phyloP scores from a whole-genome alignment of 306 rosid genomes.

The Prunus dulcis region DNA sequence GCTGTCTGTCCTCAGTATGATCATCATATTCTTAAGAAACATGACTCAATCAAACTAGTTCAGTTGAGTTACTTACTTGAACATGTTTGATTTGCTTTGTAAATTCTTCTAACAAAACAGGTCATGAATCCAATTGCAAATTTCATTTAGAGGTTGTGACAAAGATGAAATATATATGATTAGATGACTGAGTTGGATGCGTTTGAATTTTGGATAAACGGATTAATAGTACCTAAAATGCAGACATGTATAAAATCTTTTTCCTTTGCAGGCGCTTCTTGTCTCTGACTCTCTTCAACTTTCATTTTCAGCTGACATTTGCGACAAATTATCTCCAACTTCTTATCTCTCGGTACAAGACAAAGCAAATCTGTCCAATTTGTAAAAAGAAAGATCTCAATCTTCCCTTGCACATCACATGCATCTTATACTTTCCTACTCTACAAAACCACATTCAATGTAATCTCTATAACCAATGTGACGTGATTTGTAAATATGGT shows the following conservation, averaged over 20 bases:
- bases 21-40: too few species aligned
- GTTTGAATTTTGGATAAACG: neutral
- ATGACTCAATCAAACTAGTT: too few species aligned
- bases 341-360: constrained; percentile 17
- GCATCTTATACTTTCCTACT: neutral
- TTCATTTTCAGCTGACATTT: constrained; percentile 25
- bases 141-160: neutral
- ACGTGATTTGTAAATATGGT: too few species aligned
- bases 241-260: constrained; percentile 13
- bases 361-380: constrained; percentile 6
- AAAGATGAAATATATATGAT: neutral
- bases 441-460: too few species aligned
- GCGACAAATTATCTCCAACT: constrained; percentile 16
- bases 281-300: neutral
- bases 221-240: neutral
- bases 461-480: too few species aligned
- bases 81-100: neutral
- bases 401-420: neutral
- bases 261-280: constrained; percentile 32
- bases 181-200: neutral
- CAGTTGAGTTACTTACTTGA: too few species aligned
- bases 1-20: too few species aligned
- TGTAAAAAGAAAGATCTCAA: neutral
- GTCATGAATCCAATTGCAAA: neutral
- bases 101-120: neutral